Evolutionary conservation across 2,329 filamentous ascomycete species (phyloP).

Genomic region (Aspergillus amoenus): DNA sequence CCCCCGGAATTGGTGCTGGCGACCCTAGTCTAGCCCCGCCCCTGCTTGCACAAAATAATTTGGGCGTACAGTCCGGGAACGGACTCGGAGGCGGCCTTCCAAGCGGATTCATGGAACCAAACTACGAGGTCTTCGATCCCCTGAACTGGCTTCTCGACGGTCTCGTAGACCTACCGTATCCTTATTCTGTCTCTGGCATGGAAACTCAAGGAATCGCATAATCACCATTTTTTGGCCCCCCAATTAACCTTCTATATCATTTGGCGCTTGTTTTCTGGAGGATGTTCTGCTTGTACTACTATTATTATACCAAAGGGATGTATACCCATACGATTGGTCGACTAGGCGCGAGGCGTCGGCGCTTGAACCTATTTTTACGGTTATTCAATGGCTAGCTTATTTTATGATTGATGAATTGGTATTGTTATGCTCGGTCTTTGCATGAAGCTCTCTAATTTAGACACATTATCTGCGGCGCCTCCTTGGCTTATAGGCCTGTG

Average conservation of each 20-base stretch:
- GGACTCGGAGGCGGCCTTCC: constrained; percentile 29
- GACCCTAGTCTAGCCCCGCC: constrained; percentile 48
- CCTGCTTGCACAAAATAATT: constrained; percentile 30
- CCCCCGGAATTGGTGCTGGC: constrained; percentile 35
- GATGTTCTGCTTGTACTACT: constrained; percentile 10
- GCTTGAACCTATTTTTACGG: constrained; percentile 1
- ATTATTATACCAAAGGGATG: constrained; percentile 21
- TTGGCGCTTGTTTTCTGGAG: constrained; percentile 1
- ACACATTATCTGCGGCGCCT: not conserved
- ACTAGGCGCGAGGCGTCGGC: constrained; percentile 7
- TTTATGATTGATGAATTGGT: constrained; percentile 5
- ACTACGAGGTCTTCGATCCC: constrained; percentile 87
- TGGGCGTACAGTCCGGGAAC: constrained; percentile 30
- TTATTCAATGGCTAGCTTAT: not conserved
- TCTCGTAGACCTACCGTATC: constrained; percentile 75
- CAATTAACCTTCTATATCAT: not conserved
- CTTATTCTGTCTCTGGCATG: constrained; percentile 53
- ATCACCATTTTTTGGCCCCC: not conserved
- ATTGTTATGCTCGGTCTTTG: not conserved
- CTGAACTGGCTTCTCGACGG: constrained; percentile 93
- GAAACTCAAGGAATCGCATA: constrained; percentile 43
- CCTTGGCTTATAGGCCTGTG: constrained; percentile 48
- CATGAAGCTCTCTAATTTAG: not conserved
- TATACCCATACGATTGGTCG: constrained; percentile 1
- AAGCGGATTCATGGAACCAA: constrained; percentile 62